Percentiles rank a stretch among this genome's conserved stretches.
phyloP scores from a whole-genome alignment of 2,329 filamentous ascomycete species.

The Verticillium albo-atrum region DNA sequence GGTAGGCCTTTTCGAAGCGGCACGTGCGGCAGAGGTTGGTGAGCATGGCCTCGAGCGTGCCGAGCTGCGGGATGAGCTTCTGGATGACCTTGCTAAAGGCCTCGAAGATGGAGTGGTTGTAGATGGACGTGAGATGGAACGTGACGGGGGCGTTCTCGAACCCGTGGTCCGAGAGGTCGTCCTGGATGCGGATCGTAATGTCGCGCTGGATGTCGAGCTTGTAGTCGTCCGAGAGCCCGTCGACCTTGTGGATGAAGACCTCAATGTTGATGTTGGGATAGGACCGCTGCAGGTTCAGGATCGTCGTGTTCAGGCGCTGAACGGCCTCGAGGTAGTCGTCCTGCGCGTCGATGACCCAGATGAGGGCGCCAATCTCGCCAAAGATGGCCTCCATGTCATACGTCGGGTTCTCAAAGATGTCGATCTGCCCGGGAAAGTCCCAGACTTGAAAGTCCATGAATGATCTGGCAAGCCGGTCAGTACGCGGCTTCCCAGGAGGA shows the following conservation, averaged over 20 bases:
- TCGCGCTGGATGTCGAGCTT: constrained; percentile 94
- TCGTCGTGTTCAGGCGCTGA: constrained; percentile 78
- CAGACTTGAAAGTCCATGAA: constrained; percentile 99
- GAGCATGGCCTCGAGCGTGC: constrained; percentile 87
- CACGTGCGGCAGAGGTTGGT: constrained; percentile 92
- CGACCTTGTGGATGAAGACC: constrained; percentile 98
- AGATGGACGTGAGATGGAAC: constrained; percentile 96
- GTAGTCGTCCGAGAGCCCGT: constrained; percentile 95
- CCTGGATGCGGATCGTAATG: constrained; percentile 92
- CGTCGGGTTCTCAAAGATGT: constrained; percentile 78
- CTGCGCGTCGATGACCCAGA: constrained; percentile 98
- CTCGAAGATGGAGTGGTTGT: constrained; percentile 97
- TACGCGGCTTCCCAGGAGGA: background rate
- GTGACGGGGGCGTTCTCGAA: constrained; percentile 91
- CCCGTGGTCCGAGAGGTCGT: constrained; percentile 89
- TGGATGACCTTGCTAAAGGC: constrained; percentile 98
- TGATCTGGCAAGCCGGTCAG: constrained; percentile 52
- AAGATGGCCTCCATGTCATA: constrained; percentile 95
- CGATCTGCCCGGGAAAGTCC: constrained; percentile 94
- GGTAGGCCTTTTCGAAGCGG: constrained; percentile 94
- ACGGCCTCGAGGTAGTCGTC: constrained; percentile 96
- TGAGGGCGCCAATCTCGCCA: constrained; percentile 86
- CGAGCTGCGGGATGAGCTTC: constrained; percentile 89
- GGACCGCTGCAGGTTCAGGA: constrained; percentile 79
- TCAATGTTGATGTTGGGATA: constrained; percentile 96